Conservation (phyloP, 352 stramenopile genomes). For the Lagenidium sp. region DNA sequence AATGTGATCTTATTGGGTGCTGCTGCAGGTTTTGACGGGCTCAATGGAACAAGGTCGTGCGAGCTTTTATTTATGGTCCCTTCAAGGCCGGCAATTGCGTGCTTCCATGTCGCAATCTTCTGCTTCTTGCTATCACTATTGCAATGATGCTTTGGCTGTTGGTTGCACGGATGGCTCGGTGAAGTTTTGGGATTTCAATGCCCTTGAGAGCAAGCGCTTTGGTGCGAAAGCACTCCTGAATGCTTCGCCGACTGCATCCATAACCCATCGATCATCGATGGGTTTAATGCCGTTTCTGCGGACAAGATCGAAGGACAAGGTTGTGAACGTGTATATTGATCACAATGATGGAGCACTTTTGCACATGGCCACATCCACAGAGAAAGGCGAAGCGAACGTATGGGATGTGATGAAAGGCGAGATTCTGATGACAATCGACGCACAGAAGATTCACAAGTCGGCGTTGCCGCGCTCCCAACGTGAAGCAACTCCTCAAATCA, state of each 20-base stretch:
- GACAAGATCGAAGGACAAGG: conserved; percentile 66
- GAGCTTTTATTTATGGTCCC: conserved; percentile 81
- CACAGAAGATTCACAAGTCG: conserved; percentile 78
- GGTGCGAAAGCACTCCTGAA: conserved; percentile 41
- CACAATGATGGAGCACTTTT: conserved; percentile 74
- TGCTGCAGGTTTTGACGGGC: conserved; percentile 58
- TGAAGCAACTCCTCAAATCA: conserved; percentile 65
- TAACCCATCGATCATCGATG: conserved; percentile 73
- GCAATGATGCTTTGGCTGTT: conserved; percentile 71
- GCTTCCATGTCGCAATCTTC: conserved; percentile 57
- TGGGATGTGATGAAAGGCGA: conserved; percentile 85
- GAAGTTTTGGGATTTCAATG: conserved; percentile 76
- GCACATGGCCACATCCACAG: conserved; percentile 74
- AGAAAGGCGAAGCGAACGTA: conserved; percentile 82
- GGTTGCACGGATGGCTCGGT: conserved; percentile 68
- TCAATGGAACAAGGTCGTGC: conserved; percentile 60
- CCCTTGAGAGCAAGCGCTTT: conserved; percentile 38
- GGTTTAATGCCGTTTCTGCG: conserved; percentile 80
- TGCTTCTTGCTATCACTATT: conserved; percentile 70
- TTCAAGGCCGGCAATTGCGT: conserved; percentile 55
- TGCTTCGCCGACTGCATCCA: conserved; percentile 44
- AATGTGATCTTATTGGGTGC: conserved; percentile 3
- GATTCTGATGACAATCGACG: conserved; percentile 68
- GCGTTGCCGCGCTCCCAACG: conserved; percentile 57
- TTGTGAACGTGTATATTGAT: conserved; percentile 72